phyloP scores from a whole-genome alignment of 1,284 basidiomycete genomes.

The Somion occarium region DNA sequence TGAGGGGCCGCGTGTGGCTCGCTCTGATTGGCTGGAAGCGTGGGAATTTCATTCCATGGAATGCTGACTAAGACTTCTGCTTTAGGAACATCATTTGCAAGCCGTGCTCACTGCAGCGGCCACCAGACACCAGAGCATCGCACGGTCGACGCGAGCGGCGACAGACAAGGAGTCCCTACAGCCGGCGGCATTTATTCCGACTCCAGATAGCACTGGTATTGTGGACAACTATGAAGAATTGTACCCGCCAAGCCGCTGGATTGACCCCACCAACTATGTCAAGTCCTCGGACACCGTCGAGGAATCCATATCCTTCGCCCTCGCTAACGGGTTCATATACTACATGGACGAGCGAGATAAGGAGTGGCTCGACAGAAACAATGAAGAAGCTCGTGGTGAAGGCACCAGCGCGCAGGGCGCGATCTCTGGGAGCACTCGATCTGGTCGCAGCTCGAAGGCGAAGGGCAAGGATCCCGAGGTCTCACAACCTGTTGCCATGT shows the following conservation, averaged over 20 bases:
- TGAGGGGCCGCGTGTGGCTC: conserved; percentile 40
- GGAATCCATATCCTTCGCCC: conserved; percentile 55
- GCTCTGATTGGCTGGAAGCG: conserved; percentile 41
- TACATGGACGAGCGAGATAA: conserved; percentile 96
- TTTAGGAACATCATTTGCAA: conserved; percentile 90
- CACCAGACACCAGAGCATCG: conserved; percentile 45
- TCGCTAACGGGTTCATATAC: conserved; percentile 75
- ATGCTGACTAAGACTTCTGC: conserved; percentile 52
- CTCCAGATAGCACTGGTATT: conserved; percentile 83
- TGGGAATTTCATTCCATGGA: conserved; percentile 50
- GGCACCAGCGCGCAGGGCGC: conserved; percentile 76
- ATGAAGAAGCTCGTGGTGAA: conserved; percentile 84
- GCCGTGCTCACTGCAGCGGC: conserved; percentile 75
- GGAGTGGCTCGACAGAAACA: conserved; percentile 91
- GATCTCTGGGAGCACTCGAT: conserved; percentile 44
- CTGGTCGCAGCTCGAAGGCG: conserved; percentile 65
- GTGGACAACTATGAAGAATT: conserved; percentile 72
- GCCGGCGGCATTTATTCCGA: conserved; percentile 81
- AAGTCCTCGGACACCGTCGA: conserved; percentile 88
- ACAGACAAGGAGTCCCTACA: conserved; percentile 37
- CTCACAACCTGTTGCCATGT: conserved; percentile 57
- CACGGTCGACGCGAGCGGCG: conserved; percentile 37
- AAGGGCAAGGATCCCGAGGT: conserved; percentile 76
- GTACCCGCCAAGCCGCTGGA: conserved; percentile 69
- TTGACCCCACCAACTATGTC: conserved; percentile 77